Conservation (phyloP, 768 basidiomycete genomes). For the Lentinula sp. region DNA sequence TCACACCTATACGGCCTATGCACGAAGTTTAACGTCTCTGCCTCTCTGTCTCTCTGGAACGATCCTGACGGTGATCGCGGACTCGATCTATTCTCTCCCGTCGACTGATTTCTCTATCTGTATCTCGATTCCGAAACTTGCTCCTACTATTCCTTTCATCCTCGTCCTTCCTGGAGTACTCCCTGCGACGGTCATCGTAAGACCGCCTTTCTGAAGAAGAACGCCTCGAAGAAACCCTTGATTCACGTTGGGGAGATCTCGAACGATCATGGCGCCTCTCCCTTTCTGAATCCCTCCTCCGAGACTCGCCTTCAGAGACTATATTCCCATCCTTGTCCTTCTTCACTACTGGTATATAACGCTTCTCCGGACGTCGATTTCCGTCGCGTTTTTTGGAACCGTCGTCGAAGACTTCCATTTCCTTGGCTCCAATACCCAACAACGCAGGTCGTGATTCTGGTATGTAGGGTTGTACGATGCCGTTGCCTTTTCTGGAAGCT, state of each 20-base stretch:
- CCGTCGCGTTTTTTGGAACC: conserved; percentile 48
- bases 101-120: not conserved
- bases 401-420: conserved; percentile 67
- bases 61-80: not conserved
- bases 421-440: conserved; percentile 92
- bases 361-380: conserved; percentile 54
- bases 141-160: conserved; percentile 21
- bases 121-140: conserved; percentile 20
- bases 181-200: conserved; percentile 26
- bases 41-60: not conserved
- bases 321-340: conserved; percentile 45
- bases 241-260: conserved; percentile 30
- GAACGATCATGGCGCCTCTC: conserved; percentile 25
- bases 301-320: conserved; percentile 13
- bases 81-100: not conserved
- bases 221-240: conserved; percentile 40
- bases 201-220: conserved; percentile 37
- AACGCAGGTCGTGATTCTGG: conserved; percentile 81
- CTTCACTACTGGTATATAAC: conserved; percentile 81
- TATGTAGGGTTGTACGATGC: conserved; percentile 70
- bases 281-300: conserved; percentile 7
- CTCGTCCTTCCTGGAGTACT: conserved; percentile 12
- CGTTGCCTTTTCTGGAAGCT: conserved; percentile 60
- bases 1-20: not conserved
- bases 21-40: not conserved